Evolutionary conservation across 2,329 filamentous ascomycete genomes (phyloP), one percentile per base, ranked within the genome.

Genomic region (Remersonia thermophila): DNA sequence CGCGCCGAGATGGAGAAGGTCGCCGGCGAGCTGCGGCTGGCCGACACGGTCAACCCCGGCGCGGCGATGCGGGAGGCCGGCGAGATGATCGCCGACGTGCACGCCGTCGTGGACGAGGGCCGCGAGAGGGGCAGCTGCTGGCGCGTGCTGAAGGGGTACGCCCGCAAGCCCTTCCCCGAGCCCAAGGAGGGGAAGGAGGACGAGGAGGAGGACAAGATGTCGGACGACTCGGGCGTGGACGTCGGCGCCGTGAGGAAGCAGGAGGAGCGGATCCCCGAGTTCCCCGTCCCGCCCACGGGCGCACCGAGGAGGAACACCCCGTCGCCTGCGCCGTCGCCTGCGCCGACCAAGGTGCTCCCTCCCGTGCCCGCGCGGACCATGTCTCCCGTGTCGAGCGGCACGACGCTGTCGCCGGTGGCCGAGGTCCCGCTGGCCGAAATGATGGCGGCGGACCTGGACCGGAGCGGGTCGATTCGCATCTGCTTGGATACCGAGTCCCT

Each of bases 1-100:
- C 83, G 85, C 52, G 71, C 89, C 51, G 83, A 91, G 62, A 73
- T 80, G 61, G 87, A 95, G 65, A 91, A 72, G 57, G 66, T 67
- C 4, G 66, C 84, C 53, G 81, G 83, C 17, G 78, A 84, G 53
- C 57, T 69, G 42, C 58, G 71, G 9, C 63, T 75, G 16, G 60
- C 59, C 4, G 68, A 74, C 48, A 72, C 61, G 4, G 66, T 68
- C 20, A 67, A 63, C 27, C 55, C 69, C 8, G 62, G 68, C 15
- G 55, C 61, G 30, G 64, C 68, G 32, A 65, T 73, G 55, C 56
- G 59, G 36, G 67, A 73, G 58, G 72, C 73, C 7, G 71, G 67
- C 40, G 70, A 70, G 53, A 71, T 67, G 48, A 63, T 80, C 33
- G 70, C 75, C 20, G 70, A 69, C 16, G 69, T 80, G 6, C 65